Percentiles rank a stretch among this genome's conserved stretches.
phyloP scores from a whole-genome alignment of 345 rosid species.

The Lepidium sativum region DNA sequence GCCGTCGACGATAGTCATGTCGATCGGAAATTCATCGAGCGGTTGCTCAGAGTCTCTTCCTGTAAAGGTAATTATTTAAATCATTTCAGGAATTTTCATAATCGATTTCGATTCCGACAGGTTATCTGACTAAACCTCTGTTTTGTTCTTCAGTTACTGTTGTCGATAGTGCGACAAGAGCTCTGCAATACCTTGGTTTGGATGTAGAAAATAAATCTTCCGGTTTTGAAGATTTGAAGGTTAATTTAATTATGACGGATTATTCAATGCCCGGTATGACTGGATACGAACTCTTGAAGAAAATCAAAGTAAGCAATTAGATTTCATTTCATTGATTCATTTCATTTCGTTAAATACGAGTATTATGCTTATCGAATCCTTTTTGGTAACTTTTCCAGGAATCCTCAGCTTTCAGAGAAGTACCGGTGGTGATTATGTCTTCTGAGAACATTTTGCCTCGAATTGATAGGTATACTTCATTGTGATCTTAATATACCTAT shows the following conservation, averaged over 20 bases:
- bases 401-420: conserved; percentile 55
- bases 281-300: conserved; percentile 76
- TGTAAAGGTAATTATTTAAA: conserved; percentile 50
- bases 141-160: conserved; percentile 49
- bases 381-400: conserved; percentile 29
- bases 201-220: conserved; percentile 46
- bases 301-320: conserved; percentile 47
- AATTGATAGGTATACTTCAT: conserved; percentile 47
- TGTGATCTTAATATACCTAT: background rate
- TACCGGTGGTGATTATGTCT: conserved; percentile 80
- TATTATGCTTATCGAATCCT: background rate
- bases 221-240: conserved; percentile 55
- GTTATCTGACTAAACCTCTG: background rate
- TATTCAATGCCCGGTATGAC: conserved; percentile 89
- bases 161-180: conserved; percentile 71
- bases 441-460: conserved; percentile 70
- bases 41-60: conserved; percentile 66
- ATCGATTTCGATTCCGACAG: background rate
- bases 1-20: conserved; percentile 85
- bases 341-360: background rate
- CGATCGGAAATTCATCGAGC: conserved; percentile 77
- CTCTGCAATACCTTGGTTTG: conserved; percentile 69
- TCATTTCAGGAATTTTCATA: background rate
- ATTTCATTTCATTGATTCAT: background rate
- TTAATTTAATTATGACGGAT: conserved; percentile 72